Evolutionary conservation across 441 rosid species (phyloP).

Genomic region (Mallotus japonicus): DNA sequence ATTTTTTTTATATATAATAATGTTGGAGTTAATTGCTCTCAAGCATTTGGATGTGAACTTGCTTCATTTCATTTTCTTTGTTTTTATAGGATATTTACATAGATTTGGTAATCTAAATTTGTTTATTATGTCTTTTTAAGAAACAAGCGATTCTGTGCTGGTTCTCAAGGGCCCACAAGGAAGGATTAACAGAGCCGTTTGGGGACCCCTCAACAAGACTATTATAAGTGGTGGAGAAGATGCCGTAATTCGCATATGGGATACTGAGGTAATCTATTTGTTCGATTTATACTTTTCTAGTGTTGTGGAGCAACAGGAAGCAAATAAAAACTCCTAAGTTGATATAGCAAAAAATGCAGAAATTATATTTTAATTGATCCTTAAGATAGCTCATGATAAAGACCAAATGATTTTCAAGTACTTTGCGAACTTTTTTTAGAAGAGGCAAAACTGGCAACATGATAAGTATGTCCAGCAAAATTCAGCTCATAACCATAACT

Average conservation of each 20-base stretch:
- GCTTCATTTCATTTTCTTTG: not conserved
- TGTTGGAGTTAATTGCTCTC: no score
- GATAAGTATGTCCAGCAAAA: no score
- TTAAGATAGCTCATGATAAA: not conserved
- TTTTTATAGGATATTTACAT: not conserved
- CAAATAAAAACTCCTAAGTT: not conserved
- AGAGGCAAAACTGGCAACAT: not conserved
- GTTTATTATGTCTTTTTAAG: conserved; percentile 34
- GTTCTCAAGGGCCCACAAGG: conserved; percentile 69
- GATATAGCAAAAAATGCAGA: not conserved
- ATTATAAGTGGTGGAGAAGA: conserved; percentile 92
- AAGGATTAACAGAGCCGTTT: conserved; percentile 85
- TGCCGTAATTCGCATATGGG: conserved; percentile 75
- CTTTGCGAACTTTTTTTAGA: not conserved
- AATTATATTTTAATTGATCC: not conserved
- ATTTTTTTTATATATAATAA: no score
- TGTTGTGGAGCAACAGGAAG: not conserved
- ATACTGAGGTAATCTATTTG: conserved; percentile 59
- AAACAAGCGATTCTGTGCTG: conserved; percentile 59
- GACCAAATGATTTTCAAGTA: not conserved
- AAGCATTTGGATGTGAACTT: no score
- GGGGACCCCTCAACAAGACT: conserved; percentile 88
- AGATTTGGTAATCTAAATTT: not conserved
- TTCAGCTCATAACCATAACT: no score
- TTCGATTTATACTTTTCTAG: not conserved